Percentiles rank a stretch among this genome's conserved stretches.
These are phyloP conservation scores for Medicago ruthenica DNA, from an alignment of 306 rosid species.

Conservation along the genomic window DNA sequence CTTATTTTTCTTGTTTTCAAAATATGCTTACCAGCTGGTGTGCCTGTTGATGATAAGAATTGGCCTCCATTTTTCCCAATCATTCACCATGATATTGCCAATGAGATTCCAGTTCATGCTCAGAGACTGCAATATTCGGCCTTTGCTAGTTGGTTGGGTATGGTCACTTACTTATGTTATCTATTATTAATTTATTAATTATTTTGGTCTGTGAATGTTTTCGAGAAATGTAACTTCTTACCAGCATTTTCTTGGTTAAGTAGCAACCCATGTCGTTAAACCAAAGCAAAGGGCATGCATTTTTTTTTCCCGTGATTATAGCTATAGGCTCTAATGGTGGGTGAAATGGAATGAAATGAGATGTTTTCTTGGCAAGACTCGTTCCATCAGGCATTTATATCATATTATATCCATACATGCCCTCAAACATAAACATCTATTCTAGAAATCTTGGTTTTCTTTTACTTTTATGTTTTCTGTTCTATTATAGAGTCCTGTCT, in stretches of 20 bases:
- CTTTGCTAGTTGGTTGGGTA: conserved; percentile 99
- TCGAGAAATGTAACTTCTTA: conserved; percentile 19
- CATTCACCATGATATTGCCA: conserved; percentile 97
- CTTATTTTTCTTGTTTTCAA: conserved; percentile 34
- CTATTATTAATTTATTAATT: conserved; percentile 23
- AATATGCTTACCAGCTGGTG: conserved; percentile 66
- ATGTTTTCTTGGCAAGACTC: conserved; percentile 19
- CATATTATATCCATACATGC: background rate
- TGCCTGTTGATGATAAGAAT: conserved; percentile 78
- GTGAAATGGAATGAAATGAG: background rate
- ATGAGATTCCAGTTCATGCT: conserved; percentile 94
- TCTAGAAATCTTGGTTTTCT: background rate
- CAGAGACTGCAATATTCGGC: conserved; percentile 96
- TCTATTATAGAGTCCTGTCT: conserved; percentile 13
- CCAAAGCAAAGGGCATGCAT: conserved; percentile 12
- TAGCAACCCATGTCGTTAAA: background rate
- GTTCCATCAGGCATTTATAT: conserved; percentile 3
- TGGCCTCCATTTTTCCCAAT: conserved; percentile 98
- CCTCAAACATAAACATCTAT: background rate
- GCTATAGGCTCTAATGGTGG: conserved; percentile 20
- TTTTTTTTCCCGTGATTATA: background rate
- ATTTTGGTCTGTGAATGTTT: conserved; percentile 5
- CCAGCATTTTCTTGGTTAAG: conserved; percentile 24
- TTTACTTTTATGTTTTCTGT: background rate
- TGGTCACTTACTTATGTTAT: conserved; percentile 34